Conservation (phyloP, 208 protist species). For the Acanthamoeba rhysodes region DNA sequence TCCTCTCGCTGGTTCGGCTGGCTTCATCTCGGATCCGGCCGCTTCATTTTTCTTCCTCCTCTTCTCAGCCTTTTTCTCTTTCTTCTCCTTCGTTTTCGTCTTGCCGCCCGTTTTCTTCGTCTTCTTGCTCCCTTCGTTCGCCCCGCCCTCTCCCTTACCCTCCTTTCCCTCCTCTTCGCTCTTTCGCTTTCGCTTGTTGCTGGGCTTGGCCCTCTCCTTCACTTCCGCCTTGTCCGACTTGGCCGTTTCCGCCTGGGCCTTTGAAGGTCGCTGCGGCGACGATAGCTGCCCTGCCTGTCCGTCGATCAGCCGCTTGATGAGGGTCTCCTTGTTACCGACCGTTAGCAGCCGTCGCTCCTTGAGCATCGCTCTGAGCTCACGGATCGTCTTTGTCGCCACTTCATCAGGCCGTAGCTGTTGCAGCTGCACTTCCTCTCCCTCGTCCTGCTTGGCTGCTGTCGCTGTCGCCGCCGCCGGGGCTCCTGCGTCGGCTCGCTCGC, state of each 20-base stretch:
- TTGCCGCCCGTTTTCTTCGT: not conserved
- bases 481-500: not conserved
- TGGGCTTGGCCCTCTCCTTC: not conserved
- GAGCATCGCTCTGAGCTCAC: not conserved
- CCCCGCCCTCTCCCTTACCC: not conserved
- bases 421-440: not conserved
- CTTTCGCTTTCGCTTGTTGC: slow-evolving; percentile 59
- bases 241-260: not conserved
- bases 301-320: not conserved
- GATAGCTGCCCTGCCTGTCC: not conserved
- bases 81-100: not conserved
- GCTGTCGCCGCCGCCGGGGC: not conserved
- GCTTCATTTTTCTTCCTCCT: not conserved
- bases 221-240: not conserved
- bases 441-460: not conserved
- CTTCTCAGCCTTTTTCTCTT: not conserved
- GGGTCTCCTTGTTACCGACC: slow-evolving; percentile 28
- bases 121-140: not conserved
- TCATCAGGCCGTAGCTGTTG: not conserved
- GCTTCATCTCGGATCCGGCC: not conserved
- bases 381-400: not conserved
- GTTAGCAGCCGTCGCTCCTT: not conserved
- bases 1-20: not conserved
- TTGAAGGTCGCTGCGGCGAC: not conserved
- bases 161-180: not conserved